Conservation (phyloP, 1,139 yeast species). For the Protomyces arabidopsidicola region DNA sequence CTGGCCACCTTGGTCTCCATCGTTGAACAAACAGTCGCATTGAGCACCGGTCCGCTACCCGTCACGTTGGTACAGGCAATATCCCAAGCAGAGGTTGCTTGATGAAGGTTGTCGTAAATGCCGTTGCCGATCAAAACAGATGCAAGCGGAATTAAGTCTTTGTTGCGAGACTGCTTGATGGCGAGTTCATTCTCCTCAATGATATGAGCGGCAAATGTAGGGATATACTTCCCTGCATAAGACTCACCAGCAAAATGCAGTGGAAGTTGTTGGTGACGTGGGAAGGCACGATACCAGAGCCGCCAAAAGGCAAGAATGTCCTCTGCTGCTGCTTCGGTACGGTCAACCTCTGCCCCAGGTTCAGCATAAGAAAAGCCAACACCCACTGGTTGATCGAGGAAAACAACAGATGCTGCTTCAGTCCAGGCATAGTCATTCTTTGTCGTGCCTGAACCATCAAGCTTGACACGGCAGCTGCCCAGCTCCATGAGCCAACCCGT, state of each 20-base stretch:
- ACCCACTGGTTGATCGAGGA: conserved; percentile 91
- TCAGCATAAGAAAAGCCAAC: conserved; percentile 69
- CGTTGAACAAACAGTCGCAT: conserved; percentile 69
- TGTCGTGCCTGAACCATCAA: conserved; percentile 54
- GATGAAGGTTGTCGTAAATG: conserved; percentile 83
- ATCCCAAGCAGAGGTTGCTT: conserved; percentile 81
- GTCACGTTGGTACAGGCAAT: conserved; percentile 66
- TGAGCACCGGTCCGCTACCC: conserved; percentile 62
- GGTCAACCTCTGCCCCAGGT: conserved; percentile 43
- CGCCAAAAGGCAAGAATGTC: conserved; percentile 52
- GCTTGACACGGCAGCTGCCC: conserved; percentile 78
- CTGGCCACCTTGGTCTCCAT: conserved; percentile 72
- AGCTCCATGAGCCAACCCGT: conserved; percentile 91
- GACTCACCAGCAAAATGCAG: conserved; percentile 86
- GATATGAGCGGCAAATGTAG: conserved; percentile 70
- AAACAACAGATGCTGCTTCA: conserved; percentile 10
- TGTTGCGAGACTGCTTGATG: neutral
- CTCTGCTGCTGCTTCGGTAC: conserved; percentile 45
- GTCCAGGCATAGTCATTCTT: conserved; percentile 45
- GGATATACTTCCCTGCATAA: conserved; percentile 94
- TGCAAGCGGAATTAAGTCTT: conserved; percentile 59
- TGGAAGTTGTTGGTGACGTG: conserved; percentile 43
- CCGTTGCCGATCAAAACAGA: conserved; percentile 95
- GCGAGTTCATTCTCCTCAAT: conserved; percentile 51
- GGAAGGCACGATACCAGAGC: conserved; percentile 64